phyloP scores from a whole-genome alignment of 2,329 filamentous ascomycete genomes.

The Fusarium decemcellulare region DNA sequence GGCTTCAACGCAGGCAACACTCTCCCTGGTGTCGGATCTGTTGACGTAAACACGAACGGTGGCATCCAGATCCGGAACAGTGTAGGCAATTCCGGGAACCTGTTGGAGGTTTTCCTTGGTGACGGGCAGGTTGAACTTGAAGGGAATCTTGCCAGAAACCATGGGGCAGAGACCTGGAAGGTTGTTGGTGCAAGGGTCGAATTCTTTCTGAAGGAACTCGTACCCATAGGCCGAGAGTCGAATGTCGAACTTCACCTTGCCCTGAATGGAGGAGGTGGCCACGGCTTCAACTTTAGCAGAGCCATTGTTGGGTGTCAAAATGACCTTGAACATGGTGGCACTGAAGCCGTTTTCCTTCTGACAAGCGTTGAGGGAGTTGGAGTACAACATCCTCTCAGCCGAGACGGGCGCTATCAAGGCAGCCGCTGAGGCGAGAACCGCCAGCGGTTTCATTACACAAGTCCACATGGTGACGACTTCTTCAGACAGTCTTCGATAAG shows the following conservation, averaged over 20 bases:
- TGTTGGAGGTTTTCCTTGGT: conserved; percentile 68
- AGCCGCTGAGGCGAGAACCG: conserved; percentile 61
- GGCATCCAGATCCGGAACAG: conserved; percentile 91
- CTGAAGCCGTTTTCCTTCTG: conserved; percentile 88
- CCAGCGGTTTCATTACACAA: conserved; percentile 60
- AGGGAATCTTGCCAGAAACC: conserved; percentile 84
- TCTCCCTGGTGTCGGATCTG: conserved; percentile 70
- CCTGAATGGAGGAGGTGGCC: conserved; percentile 85
- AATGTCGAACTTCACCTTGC: conserved; percentile 84
- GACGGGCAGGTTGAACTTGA: conserved; percentile 78
- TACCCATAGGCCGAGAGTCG: conserved; percentile 88
- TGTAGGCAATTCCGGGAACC: conserved; percentile 89
- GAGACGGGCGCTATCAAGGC: conserved; percentile 62
- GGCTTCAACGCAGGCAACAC: conserved; percentile 89
- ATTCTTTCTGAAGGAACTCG: conserved; percentile 73
- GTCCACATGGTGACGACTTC: conserved; percentile 61
- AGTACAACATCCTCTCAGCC: conserved; percentile 79
- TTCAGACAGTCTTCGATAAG: conserved; percentile 12
- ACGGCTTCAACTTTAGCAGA: conserved; percentile 81
- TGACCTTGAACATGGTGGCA: conserved; percentile 89
- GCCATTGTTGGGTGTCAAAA: conserved; percentile 82
- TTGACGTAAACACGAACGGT: conserved; percentile 88
- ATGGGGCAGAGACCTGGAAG: conserved; percentile 90
- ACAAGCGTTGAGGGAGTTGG: conserved; percentile 88
- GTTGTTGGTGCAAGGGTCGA: conserved; percentile 82